phyloP scores from a whole-genome alignment of 306 rosid species.

The Prunus davidiana region DNA sequence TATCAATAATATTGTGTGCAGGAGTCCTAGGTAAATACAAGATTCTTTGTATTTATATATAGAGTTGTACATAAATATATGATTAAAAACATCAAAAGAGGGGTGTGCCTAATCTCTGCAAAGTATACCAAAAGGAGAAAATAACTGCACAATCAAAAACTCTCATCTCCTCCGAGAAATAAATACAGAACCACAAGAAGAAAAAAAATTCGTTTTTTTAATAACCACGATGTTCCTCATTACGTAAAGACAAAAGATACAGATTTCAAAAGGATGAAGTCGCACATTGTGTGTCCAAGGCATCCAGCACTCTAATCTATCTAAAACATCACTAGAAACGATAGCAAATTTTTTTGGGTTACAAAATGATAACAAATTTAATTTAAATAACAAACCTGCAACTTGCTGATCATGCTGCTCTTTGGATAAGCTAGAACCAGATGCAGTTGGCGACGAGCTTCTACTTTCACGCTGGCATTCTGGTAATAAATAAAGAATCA shows the following conservation, averaged over 20 bases:
- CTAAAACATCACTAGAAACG: background rate
- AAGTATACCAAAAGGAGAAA: background rate
- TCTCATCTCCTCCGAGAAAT: background rate
- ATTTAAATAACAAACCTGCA: constrained; percentile 44
- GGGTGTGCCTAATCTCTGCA: background rate
- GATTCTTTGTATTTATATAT: background rate
- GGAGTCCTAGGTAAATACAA: background rate
- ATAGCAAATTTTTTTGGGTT: background rate
- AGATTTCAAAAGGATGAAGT: background rate
- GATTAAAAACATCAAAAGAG: background rate
- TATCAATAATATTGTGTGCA: background rate
- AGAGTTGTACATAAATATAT: background rate
- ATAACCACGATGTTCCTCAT: background rate
- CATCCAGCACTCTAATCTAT: background rate
- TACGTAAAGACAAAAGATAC: background rate
- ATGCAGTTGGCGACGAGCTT: constrained; percentile 53
- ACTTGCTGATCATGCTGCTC: constrained; percentile 48
- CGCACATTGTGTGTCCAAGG: background rate
- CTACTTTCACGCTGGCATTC: constrained; percentile 42
- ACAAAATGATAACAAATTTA: background rate
- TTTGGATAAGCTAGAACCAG: constrained; percentile 64
- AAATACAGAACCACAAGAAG: background rate
- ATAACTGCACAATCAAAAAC: background rate
- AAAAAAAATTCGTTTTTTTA: background rate
- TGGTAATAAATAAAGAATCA: constrained; percentile 28